These are phyloP conservation scores for Serendipita sp. DNA, from an alignment of 768 basidiomycete genomes.

Conservation along the genomic window DNA sequence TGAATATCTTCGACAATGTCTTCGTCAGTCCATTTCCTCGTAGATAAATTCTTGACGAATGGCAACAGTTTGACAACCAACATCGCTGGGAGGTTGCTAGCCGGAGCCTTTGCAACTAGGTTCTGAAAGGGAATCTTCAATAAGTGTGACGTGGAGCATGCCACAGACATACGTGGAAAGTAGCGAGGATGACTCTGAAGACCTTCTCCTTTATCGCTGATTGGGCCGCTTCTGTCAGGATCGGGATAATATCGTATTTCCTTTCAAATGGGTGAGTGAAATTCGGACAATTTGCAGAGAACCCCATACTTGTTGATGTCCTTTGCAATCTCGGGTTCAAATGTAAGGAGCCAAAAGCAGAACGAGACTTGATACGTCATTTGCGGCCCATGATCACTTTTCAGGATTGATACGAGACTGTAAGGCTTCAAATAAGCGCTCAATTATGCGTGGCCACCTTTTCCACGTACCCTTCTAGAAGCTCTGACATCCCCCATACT, in stretches of 20 bases:
- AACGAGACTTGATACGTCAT: conserved; percentile 90
- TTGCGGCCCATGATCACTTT: conserved; percentile 70
- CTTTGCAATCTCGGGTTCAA: conserved; percentile 71
- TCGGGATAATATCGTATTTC: conserved; percentile 78
- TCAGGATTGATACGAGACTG: conserved; percentile 73
- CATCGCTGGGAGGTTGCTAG: conserved; percentile 83
- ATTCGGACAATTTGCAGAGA: neutral
- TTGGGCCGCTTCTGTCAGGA: conserved; percentile 71
- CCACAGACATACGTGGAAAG: conserved; percentile 49
- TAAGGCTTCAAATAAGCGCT: neutral
- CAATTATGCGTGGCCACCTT: neutral
- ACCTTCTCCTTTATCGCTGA: conserved; percentile 94
- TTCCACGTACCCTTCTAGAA: conserved; percentile 44
- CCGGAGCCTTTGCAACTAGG: conserved; percentile 73
- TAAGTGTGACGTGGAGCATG: neutral
- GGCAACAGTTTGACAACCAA: conserved; percentile 74
- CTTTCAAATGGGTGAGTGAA: conserved; percentile 18
- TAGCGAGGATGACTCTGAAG: conserved; percentile 79
- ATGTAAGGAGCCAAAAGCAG: conserved; percentile 88
- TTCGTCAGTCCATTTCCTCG: conserved; percentile 87
- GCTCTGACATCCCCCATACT: conserved; percentile 59
- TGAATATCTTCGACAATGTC: conserved; percentile 86
- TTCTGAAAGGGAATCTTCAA: conserved; percentile 35
- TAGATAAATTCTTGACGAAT: conserved; percentile 67
- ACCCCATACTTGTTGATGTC: conserved; percentile 65